These are phyloP conservation scores for Cystofilobasidium bisporidii DNA, from an alignment of 768 basidiomycete species.

Conservation along the genomic window DNA sequence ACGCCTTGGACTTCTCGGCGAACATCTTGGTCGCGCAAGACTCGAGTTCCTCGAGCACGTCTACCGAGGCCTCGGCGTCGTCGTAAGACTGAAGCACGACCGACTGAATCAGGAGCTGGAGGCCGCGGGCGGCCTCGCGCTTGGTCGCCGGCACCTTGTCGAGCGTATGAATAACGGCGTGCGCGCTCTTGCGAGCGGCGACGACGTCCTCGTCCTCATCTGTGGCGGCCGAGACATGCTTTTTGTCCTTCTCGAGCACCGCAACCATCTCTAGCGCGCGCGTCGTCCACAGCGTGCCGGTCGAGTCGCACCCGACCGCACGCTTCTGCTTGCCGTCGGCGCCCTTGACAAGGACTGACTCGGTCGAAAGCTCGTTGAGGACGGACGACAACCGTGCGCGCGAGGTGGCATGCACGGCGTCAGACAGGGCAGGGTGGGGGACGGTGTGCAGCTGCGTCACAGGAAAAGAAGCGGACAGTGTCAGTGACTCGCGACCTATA, in stretches of 20 bases:
- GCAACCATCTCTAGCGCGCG: conserved; percentile 47
- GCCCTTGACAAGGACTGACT: conserved; percentile 49
- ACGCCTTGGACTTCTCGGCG: conserved; percentile 30
- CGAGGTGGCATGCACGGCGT: conserved; percentile 57
- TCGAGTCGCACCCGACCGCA: conserved; percentile 47
- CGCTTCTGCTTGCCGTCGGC: conserved; percentile 21
- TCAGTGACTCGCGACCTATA: background rate
- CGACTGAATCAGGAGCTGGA: conserved; percentile 60
- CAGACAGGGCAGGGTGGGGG: conserved; percentile 63
- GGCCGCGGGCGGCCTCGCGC: conserved; percentile 56
- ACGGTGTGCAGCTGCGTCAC: conserved; percentile 55
- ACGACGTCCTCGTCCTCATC: conserved; percentile 53
- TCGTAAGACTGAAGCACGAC: conserved; percentile 65
- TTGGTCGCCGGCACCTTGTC: conserved; percentile 40
- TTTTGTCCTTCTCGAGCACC: conserved; percentile 54
- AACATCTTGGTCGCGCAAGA: conserved; percentile 35
- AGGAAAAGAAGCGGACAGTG: background rate
- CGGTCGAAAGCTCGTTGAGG: conserved; percentile 62
- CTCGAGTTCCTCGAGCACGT: conserved; percentile 49
- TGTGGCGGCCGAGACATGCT: conserved; percentile 52
- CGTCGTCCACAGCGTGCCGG: conserved; percentile 71
- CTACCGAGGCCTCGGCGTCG: conserved; percentile 51
- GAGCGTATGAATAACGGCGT: conserved; percentile 34
- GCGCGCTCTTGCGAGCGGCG: conserved; percentile 46
- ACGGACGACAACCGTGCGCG: conserved; percentile 61